A percentile compares a stretch with the other conserved stretches of the same genome.
phyloP scores from a whole-genome alignment of 1,284 basidiomycete species.

The Quambalaria eucalypti region DNA sequence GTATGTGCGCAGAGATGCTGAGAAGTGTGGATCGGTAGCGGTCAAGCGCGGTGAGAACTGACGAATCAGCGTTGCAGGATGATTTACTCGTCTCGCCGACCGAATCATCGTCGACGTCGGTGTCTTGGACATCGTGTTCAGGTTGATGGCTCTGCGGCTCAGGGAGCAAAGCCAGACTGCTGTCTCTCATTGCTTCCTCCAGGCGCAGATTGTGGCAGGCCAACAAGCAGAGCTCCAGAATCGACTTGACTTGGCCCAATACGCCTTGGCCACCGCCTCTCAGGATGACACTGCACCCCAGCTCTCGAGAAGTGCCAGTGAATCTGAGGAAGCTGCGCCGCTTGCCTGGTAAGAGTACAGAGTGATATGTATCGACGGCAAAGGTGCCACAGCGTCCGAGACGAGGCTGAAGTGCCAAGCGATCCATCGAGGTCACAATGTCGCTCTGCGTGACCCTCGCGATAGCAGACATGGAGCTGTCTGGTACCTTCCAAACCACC shows the following conservation, averaged over 20 bases:
- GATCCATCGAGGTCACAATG: conserved; percentile 88
- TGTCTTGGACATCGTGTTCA: not conserved
- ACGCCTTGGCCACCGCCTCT: conserved; percentile 76
- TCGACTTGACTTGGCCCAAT: conserved; percentile 76
- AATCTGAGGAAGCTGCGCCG: conserved; percentile 70
- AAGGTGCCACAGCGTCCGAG: conserved; percentile 84
- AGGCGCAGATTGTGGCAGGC: conserved; percentile 82
- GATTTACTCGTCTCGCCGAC: too few relatives aligned
- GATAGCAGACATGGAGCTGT: conserved; percentile 75
- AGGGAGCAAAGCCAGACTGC: not conserved
- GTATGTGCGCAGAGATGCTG: conserved; percentile 77
- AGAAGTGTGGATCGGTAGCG: conserved; percentile 58
- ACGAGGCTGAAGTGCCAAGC: conserved; percentile 77
- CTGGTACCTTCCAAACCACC: conserved; percentile 82
- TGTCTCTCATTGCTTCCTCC: conserved; percentile 55
- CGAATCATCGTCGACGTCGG: not conserved
- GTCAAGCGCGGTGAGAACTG: not conserved
- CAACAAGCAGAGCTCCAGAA: conserved; percentile 81
- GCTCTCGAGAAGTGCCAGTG: conserved; percentile 75
- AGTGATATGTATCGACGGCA: conserved; percentile 85
- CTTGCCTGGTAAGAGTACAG: conserved; percentile 71
- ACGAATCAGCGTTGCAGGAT: too few relatives aligned
- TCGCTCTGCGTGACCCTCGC: conserved; percentile 90
- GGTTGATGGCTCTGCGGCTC: not conserved
- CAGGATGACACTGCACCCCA: conserved; percentile 86